phyloP scores from a whole-genome alignment of 306 rosid genomes.

The Cucurbita ficifolia region DNA sequence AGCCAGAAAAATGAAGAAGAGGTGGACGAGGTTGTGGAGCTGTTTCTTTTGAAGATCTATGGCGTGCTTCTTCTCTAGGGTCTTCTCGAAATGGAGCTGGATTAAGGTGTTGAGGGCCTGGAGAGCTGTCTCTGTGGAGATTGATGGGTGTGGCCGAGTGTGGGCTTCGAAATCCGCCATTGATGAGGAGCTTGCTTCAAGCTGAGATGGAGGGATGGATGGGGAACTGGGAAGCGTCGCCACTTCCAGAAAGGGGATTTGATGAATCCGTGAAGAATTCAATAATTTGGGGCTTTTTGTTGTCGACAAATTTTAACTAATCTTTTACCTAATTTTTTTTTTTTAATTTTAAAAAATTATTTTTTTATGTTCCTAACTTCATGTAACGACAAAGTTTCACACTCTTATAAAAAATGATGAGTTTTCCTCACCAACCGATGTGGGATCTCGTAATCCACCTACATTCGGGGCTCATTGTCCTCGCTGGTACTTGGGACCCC shows the following conservation, averaged over 20 bases:
- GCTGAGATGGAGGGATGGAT: too few relatives aligned
- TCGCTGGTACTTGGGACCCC: too few relatives aligned
- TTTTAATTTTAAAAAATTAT: too few relatives aligned
- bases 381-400: too few relatives aligned
- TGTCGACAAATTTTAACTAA: neutral
- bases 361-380: too few relatives aligned
- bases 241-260: neutral
- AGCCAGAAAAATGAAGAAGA: conserved; percentile 61
- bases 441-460: too few relatives aligned
- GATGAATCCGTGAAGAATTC: neutral
- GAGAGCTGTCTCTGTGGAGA: conserved; percentile 50
- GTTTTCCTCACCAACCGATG: too few relatives aligned
- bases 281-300: neutral
- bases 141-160: conserved; percentile 21
- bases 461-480: too few relatives aligned
- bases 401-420: too few relatives aligned
- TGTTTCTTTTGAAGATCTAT: conserved; percentile 83
- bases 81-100: conserved; percentile 92
- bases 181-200: conserved; percentile 1
- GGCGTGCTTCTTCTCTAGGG: conserved; percentile 70
- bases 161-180: conserved; percentile 38
- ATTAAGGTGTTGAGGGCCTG: conserved; percentile 75
- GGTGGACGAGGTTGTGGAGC: conserved; percentile 59
- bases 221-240: neutral
- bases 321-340: too few relatives aligned